These are phyloP conservation scores for Vicia sativa DNA, from an alignment of 306 rosid species.

Conservation along the genomic window DNA sequence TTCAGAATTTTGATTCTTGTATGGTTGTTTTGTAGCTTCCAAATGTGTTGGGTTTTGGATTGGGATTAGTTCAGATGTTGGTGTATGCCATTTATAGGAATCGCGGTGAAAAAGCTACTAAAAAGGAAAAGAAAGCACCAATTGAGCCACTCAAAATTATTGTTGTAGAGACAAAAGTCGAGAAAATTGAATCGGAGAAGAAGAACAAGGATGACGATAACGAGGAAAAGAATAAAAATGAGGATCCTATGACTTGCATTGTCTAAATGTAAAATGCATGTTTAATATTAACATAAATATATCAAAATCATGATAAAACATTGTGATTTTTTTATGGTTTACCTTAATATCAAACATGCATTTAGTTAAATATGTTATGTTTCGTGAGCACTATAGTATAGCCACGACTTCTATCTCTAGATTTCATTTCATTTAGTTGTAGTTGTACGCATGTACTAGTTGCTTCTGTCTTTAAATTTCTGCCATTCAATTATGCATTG, in stretches of 20 bases:
- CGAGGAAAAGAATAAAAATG: constrained; percentile 8
- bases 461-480: background rate
- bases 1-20: background rate
- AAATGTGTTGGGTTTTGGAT: constrained; percentile 66
- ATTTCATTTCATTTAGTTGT: constrained; percentile 22
- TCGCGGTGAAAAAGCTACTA: constrained; percentile 25
- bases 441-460: constrained; percentile 3
- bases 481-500: background rate
- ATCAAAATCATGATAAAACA: no score
- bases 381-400: background rate
- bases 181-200: constrained; percentile 7
- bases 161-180: constrained; percentile 13
- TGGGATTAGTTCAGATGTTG: constrained; percentile 78
- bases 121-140: constrained; percentile 28
- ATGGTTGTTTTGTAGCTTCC: constrained; percentile 55
- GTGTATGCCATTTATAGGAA: constrained; percentile 65
- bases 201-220: background rate
- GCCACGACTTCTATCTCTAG: constrained; percentile 6
- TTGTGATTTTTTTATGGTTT: no score
- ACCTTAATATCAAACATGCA: no score
- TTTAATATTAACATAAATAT: no score
- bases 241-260: background rate
- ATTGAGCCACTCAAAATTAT: constrained; percentile 37
- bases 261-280: constrained; percentile 11
- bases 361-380: no score